A percentile compares a stretch with the other conserved stretches of the same genome.
These are phyloP conservation scores for Bothriochloa decipiens DNA, from an alignment of 176 grass and related monocot genomes.

Conservation along the genomic window DNA sequence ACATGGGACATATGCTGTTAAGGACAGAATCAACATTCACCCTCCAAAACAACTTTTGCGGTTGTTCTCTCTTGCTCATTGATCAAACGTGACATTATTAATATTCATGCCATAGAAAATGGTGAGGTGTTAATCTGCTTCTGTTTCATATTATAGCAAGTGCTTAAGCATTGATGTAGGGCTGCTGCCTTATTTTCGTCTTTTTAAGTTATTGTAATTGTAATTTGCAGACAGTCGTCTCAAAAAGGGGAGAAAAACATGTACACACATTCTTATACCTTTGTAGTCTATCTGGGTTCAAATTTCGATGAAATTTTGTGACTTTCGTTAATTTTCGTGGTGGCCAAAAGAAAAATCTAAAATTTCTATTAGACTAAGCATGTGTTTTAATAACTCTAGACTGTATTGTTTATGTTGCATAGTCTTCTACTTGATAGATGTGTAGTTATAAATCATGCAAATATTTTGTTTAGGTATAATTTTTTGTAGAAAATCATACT, in stretches of 20 bases:
- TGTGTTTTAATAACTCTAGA: too few relatives aligned
- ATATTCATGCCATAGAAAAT: neutral
- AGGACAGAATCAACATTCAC: neutral
- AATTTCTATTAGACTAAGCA: too few relatives aligned
- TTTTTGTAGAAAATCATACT: too few relatives aligned
- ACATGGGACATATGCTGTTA: neutral
- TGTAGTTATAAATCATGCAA: too few relatives aligned
- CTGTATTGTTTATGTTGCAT: too few relatives aligned
- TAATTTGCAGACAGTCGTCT: neutral
- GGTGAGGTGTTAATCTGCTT: neutral
- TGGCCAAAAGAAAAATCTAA: too few relatives aligned
- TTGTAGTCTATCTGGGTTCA: too few relatives aligned
- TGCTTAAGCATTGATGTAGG: neutral
- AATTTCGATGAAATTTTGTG: too few relatives aligned
- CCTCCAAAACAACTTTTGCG: neutral
- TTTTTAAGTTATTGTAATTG: neutral
- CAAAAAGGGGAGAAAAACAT: neutral
- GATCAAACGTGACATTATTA: neutral
- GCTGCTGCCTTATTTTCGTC: neutral
- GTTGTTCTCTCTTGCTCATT: neutral
- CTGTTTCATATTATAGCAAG: neutral
- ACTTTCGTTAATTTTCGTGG: too few relatives aligned
- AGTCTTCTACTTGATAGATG: neutral
- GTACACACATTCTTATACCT: slow-evolving; percentile 2
- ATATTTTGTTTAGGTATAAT: too few relatives aligned